Base-by-base conservation (phyloP, 352 stramenopile species). In the Globisporangium cederbergense region DNA sequence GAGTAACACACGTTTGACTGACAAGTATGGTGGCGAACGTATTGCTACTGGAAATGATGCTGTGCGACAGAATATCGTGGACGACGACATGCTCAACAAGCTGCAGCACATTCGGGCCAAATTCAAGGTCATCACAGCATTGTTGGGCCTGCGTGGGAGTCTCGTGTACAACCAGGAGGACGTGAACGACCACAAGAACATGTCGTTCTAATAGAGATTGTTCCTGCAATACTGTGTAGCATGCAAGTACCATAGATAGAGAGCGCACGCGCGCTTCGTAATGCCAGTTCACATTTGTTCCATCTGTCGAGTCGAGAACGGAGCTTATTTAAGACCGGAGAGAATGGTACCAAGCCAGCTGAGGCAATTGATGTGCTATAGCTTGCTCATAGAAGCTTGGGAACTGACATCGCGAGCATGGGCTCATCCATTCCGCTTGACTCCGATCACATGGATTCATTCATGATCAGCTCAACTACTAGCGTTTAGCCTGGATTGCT, bases 101-200 rank as follows among this genome's bases (percentile, higher is more conserved):
- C 58, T 95, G 67, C 82, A 89, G 40, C 70, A 73, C 30, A 90
- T 95, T 38, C 80, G 83, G 28, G 86, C 86, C 61, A 95, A 95
- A 60, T 91, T 93, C 62, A 95, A 95, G 54, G 74, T 93, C 30
- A 88, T 93, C 54, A 86, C 74, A 20, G 72, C 82, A 34, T 75
- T 90, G 49, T 54, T 88, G 18, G 78, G 80, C 0, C 58, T 90
- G 51, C 81, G 81, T 46, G 64, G 72, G 30, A 68, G 62, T 5
- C 71, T 94, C 42, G 77, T 90, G 40, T 94, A 89, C 74, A 92
- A 71, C 55, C 63, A 83, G 22, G 75, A 86, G 28, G 79, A 91
- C 52, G 71, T 89, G 14, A 64, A 87, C 46, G 81, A 81, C 25
- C 86, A 94, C 69, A 92, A 92, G 69, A 87, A 92, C 67, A 92